Evolutionary conservation across 306 rosid species (phyloP), one percentile per base, ranked within the genome.

Genomic region (Lathyrus sativus): DNA sequence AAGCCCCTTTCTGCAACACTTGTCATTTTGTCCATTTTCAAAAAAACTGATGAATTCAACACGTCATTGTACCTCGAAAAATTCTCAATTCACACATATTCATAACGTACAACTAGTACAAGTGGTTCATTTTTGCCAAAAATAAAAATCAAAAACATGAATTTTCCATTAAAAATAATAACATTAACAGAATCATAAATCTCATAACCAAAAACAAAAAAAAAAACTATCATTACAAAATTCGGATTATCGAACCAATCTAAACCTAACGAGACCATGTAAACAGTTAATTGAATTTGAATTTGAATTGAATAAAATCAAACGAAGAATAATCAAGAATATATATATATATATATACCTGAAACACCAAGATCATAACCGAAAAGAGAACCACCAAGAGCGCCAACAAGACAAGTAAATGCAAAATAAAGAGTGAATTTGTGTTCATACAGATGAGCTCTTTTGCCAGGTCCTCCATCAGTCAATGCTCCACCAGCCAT

Each of bases 361-460:
- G 99, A 93, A 78, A 93, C 97, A 18, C 99, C 99, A 14, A 88
- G 96, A 84, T 93, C 99, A 74, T 93, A 93, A 31, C 98, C 98
- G 41, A 93, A 88, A 29, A 93, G 88, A 39, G 97, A 90, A 13
- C 98, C 98, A 61, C 98, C 98, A 49, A 93, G 91, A 55, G 97
- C 97, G 0, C 90, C 97, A 72, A 93, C 89, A 24, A 88, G 0
- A 54, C 91, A 88, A 11, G 97, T 81, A 13, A 77, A 86, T 17
- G 89, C 69, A 72, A 93, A 86, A 74, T 93, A 90, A 3, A 44
- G 3, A 60, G 96, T 93, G 56, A 76, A 88, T 0, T 24, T 82
- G 75, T 90, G 74, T 69, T 93, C 97, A 14, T 90, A 93, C 1
- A 83, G 97, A 46, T 84, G 90, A 59, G 98, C 96, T 73, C 98